These are phyloP conservation scores for Toxicodendron radicans DNA, from an alignment of 345 rosid genomes.

Conservation along the genomic window DNA sequence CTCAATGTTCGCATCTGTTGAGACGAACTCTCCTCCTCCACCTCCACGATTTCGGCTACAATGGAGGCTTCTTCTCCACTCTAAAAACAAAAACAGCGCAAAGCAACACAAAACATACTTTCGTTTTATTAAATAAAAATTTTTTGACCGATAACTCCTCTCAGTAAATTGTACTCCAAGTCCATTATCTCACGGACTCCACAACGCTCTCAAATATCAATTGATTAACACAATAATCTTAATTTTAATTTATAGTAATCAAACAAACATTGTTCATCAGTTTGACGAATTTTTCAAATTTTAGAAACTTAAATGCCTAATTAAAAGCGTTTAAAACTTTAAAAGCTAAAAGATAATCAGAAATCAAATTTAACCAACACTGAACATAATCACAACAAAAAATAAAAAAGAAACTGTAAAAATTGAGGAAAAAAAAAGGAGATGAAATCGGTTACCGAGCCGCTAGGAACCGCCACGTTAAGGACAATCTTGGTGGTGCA, in stretches of 20 bases:
- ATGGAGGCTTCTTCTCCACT: conserved; percentile 91
- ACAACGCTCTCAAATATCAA: background rate
- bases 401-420: background rate
- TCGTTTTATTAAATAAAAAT: background rate
- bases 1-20: conserved; percentile 70
- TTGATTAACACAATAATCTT: background rate
- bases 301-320: background rate
- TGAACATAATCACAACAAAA: background rate
- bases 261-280: background rate
- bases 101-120: background rate
- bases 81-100: conserved; percentile 25
- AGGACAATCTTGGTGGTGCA: conserved; percentile 61
- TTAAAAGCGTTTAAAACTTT: background rate
- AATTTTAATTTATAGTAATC: background rate
- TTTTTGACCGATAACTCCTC: background rate
- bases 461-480: conserved; percentile 68
- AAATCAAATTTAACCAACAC: background rate
- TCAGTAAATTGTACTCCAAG: background rate
- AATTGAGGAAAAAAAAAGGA: too few species aligned
- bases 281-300: background rate
- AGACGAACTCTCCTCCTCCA: conserved; percentile 90
- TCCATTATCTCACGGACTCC: background rate
- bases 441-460: conserved; percentile 42
- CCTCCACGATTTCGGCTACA: conserved; percentile 87
- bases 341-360: background rate